These are phyloP conservation scores for Zoysia japonica DNA, from an alignment of 176 grass and related monocot genomes.

Conservation along the genomic window DNA sequence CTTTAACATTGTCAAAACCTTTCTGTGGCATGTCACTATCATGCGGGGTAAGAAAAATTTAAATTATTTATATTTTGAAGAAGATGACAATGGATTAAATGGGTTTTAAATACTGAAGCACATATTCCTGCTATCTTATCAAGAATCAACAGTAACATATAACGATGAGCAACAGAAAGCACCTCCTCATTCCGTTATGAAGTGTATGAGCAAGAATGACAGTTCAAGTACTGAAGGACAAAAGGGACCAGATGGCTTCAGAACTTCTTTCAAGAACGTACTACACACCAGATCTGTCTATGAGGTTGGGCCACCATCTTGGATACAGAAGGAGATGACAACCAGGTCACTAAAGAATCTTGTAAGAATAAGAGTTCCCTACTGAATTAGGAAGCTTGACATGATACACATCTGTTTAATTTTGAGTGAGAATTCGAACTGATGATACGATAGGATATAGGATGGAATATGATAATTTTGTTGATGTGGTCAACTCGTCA, in stretches of 20 bases:
- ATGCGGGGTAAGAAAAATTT: not conserved
- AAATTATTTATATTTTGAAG: too few relatives aligned
- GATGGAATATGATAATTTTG: too few relatives aligned
- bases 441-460: not conserved
- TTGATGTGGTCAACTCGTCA: too few relatives aligned
- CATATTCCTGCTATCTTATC: not conserved
- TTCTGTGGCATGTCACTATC: constrained; percentile 13
- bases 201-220: too few relatives aligned
- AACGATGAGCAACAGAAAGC: too few relatives aligned
- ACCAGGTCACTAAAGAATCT: not conserved
- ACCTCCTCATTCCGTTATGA: too few relatives aligned
- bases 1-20: constrained; percentile 5
- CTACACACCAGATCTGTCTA: not conserved
- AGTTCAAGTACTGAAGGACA: too few relatives aligned
- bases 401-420: not conserved
- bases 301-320: constrained; percentile 28
- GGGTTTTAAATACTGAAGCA: too few relatives aligned
- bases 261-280: not conserved
- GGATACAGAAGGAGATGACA: constrained; percentile 45
- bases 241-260: too few relatives aligned
- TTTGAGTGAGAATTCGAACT: not conserved
- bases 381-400: not conserved
- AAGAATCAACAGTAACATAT: too few relatives aligned
- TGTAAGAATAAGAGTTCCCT: not conserved
- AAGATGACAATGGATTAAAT: too few relatives aligned